Base-by-base conservation (phyloP, 345 rosid genomes). In the Gossypium arboreum region DNA sequence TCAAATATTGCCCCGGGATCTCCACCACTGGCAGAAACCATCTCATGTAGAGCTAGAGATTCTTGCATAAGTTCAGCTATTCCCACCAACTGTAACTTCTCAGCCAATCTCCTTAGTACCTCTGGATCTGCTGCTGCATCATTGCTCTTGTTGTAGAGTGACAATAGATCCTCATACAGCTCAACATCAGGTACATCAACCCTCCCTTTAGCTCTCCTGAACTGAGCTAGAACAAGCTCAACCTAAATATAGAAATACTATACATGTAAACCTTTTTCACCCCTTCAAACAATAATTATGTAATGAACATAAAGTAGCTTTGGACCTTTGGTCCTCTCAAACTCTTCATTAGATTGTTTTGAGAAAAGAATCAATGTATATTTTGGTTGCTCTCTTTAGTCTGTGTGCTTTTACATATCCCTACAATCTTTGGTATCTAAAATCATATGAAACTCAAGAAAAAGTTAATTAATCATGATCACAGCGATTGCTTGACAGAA, bases 161-260 rank as follows among this genome's bases (percentile, higher is more conserved):
- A 88, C 20, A 84, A 77, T 24, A 94, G 91, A 85, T 89, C 93
- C 51, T 84, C 85, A 64, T 84, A 83, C 47, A 94, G 79, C 79
- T 85, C 92, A 58, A 72, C 80, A 70, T 92, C 94, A 6, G 88
- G 81, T 68, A 84, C 75, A 68, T 92, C 94, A 67, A 83, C 82
- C 82, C 97, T 92, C 78, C 92, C 95, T 83, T 91, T 91, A 45
- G 98, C 94, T 84, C 95, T 85, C 79, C 87, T 85, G 78, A 92
- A 94, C 75, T 94, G 97, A 50, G 91, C 82, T 65, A 91, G 87
- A n/a, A 94, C 97, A 71, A 94, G 90, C 86, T 94, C 97, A 78
- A 86, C 93, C 98, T 94, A 76, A 43, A 84, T 55, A 78, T 2
- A 71, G 43, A 34, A 72, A 56, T 20, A 57, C 29, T 50, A 57